Evolutionary conservation across 192 early-diverging fungal genomes (phyloP), one percentile per base, ranked within the genome.

Genomic region (Podila clonocystis): DNA sequence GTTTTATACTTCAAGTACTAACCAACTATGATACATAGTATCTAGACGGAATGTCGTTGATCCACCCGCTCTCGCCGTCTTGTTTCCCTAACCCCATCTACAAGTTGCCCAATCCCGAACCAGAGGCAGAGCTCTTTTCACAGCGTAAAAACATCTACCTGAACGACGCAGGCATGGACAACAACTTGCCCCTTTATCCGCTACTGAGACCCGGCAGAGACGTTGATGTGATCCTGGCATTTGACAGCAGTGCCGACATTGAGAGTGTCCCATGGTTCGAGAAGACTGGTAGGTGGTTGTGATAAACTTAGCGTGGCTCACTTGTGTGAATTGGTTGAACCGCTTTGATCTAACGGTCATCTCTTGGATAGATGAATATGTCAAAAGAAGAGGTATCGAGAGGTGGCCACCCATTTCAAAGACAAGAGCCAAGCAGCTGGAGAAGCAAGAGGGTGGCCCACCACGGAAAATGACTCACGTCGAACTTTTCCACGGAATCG

Each of bases 151-250:
- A 82, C 72, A 58, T 71, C 69, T 90, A 87, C 28, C 74, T 94
- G 50, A 91, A 92, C 83, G 94, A 96, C 79, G 93, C 93, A 19
- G 94, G 92, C 9, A 86, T 91, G 82, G 89, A 93, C 57, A 96
- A 96, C 75, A 95, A 96, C 73, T 82, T 94, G 48, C 93, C 95
- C 0, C 87, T 96, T 50, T 91, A 93, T 28, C 91, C 93, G 22
- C 68, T 95, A 20, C 69, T 92, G 29, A 78, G 92, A 7, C 83
- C 87, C 4, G 91, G 89, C 19, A 87, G 95, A 12, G 65, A 85
- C 22, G 89, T 94, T 3, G 95, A 96, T 78, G 83, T 94, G 33
- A 86, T 94, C 12, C 62, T 96, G 22, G 90, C 90, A 20, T 85
- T 96, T 31, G 95, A 96, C 77, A 82, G 90, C 30, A 92, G 91